Base-by-base conservation (phyloP, 179 eudicot genomes). In the Silene noctiflora region DNA sequence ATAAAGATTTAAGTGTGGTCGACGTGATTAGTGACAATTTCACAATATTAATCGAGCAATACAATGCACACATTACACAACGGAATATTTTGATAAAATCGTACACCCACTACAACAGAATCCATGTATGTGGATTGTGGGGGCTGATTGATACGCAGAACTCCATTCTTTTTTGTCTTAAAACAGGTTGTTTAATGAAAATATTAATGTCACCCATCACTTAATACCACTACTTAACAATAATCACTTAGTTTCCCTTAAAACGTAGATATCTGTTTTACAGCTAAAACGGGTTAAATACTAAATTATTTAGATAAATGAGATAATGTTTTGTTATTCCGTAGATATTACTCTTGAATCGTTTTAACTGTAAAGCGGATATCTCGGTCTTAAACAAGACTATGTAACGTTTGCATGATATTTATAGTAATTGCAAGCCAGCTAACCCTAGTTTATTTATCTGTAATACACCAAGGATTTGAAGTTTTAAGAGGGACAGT, bases 121-220 rank as follows among this genome's bases (percentile, higher is more conserved):
- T 46, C 58, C n/a, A 51, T 51, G 14, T 51, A 16, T 48, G 67
- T 63, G 67, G n/a, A 63, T 63, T 63, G 67, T 63, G 67, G 67
- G 67, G 67, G 67, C 33, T 24, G 24, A 63, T 25, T 63, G 67
- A 63, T 63, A 0, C 17, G 33, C n/a, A 24, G 35, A 63, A 63
- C 46, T 66, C 1, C 70, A 66, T 66, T 66, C 51, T 31, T 66
- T 63, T 35, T 42, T 55, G 33, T 39, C 59, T 44, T 3, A 46
- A 44, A 69, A 69, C 55, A 35, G 53, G 16, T 39, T 10, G 31
- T 22, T 46, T 46, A 11, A 46, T 69, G 58, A 21, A 69, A 69
- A 33, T 44, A 69, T 69, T n/a, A 69, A n/a, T 66, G 67, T 65
- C 42, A 27, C 44, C 6, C 16, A 19, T 33, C 48, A 67, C 21